Evolutionary conservation across 225 moss, liverwort and hornwort species (phyloP).

Genomic region (Sphagnum tenellum): DNA sequence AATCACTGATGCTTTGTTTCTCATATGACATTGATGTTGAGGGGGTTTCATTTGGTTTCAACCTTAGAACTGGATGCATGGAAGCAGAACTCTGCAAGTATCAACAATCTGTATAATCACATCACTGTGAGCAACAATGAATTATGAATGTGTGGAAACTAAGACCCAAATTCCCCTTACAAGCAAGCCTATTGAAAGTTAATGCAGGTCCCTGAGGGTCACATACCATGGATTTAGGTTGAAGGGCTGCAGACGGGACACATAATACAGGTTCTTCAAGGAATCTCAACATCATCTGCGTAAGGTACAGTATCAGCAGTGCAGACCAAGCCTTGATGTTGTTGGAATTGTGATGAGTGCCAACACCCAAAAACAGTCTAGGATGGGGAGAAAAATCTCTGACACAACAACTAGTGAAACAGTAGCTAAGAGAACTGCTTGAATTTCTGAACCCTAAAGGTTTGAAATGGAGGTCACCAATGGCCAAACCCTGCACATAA

Average conservation of each 20-base stretch:
- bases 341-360: not conserved
- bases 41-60: not conserved
- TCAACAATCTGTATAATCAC: not conserved
- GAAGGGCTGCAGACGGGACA: conserved; percentile 16
- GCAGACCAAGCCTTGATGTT: not conserved
- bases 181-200: not conserved
- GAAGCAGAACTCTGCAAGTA: conserved; percentile 14
- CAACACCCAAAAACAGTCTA: not conserved
- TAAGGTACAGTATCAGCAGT: not conserved
- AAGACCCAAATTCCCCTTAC: not conserved
- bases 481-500: too few relatives aligned
- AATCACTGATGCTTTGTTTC: conserved; percentile 9
- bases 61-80: conserved; percentile 18
- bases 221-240: conserved; percentile 25
- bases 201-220: not conserved
- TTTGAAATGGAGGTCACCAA: not conserved
- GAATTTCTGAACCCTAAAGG: not conserved
- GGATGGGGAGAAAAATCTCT: not conserved
- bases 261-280: conserved; percentile 27
- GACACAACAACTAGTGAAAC: not conserved
- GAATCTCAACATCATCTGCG: conserved; percentile 41
- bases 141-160: not conserved
- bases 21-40: conserved; percentile 17
- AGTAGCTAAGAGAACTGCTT: not conserved
- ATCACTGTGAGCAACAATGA: not conserved